A percentile compares a stretch with the other conserved stretches of the same genome.
These are phyloP conservation scores for barley (Hordeum vulgare) DNA, from an alignment of 176 grass and related monocot species.

Conservation along the genomic window MorexV3_pseudomolecules_assembly NC_058523.1:38353295-38353794, in stretches of 20 bases:
- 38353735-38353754: constrained; percentile 12
- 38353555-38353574: neutral
- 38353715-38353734: neutral
- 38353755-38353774: constrained; percentile 60
- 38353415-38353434: constrained; percentile 98
- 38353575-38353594: neutral
- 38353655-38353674: constrained; percentile 47
- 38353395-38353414: constrained; percentile 81
- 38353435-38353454: constrained; percentile 74
- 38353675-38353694: constrained; percentile 35
- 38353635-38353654: constrained; percentile 58
- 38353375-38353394: constrained; percentile 28
- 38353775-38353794: constrained; percentile 86
- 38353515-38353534: too few species aligned
- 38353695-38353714: neutral
- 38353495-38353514: constrained; percentile 31
- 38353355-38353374: constrained; percentile 16
- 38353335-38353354: neutral
- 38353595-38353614: constrained; percentile 38
- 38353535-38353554: too few species aligned
- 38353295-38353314: too few species aligned
- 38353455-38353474: constrained; percentile 70
- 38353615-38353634: constrained; percentile 59
- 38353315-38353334: too few species aligned
- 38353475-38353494: constrained; percentile 59